Base-by-base conservation (phyloP, 2,329 filamentous ascomycete genomes). In the Alternaria atra region DNA sequence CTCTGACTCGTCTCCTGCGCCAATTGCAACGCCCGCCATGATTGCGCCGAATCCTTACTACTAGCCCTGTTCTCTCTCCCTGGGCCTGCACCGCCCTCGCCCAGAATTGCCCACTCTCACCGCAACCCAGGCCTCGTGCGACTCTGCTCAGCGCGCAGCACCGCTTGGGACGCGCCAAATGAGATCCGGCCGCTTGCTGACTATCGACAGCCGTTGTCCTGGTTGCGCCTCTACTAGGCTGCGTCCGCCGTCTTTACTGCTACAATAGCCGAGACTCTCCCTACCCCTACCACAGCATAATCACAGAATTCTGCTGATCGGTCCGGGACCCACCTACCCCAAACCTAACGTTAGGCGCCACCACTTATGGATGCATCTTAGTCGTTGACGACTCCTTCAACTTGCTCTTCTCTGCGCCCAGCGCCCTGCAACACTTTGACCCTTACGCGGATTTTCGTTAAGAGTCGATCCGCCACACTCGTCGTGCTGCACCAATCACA, bases 351-450 rank as follows among this genome's bases (percentile, higher is more conserved):
- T 65, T 54, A 52, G 61, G 58, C 63, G 58, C 65, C 65, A 62
- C 65, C 61, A 63, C 62, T 63, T 55, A 78, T 77, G 76, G 69
- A 73, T 64, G 52, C 61, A 61, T 52, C 58, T 64, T 77, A 73
- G 67, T 65, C 64, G 54, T 61, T 63, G 55, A 58, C 55, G 48
- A 50, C 61, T 60, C 60, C 61, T 62, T 57, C 64, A 25, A 70
- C 57, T 73, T 78, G 73, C 69, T 70, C 69, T 79, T 78, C 77
- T 78, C 74, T 74, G 76, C 73, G 68, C 56, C 43, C 53, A 66
- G 74, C 74, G 76, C 77, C 71, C 71, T 76, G 77, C 77, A 79
- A 79, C 75, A 79, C 72, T 79, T 79, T 58, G 64, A 64, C 52
- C 66, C 70, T 63, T 66, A 70, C 66, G 68, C 65, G 70, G 63